Percentiles rank a stretch among this genome's conserved stretches.
These are phyloP conservation scores for Penicillium glabrum DNA, from an alignment of 2,329 filamentous ascomycete genomes.

Conservation along the genomic window DNA sequence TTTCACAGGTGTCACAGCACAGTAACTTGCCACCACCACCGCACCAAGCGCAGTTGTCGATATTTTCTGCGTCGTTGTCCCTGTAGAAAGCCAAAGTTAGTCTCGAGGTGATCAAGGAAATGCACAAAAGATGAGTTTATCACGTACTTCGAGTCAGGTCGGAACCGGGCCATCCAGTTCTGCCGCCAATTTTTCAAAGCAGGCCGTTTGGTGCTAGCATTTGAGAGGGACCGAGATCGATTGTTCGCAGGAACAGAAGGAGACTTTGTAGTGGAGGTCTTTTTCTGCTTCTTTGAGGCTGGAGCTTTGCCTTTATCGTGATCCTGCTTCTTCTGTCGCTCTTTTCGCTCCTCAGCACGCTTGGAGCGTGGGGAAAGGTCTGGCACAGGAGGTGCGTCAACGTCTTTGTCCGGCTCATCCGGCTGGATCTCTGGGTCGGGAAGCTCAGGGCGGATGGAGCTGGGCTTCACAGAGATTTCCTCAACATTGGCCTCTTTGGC, in stretches of 20 bases:
- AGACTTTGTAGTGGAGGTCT: not conserved
- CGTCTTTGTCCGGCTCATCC: not conserved
- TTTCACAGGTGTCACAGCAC: slow-evolving; percentile 89
- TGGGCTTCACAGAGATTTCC: not conserved
- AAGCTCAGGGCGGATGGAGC: slow-evolving; percentile 11
- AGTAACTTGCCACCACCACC: slow-evolving; percentile 79
- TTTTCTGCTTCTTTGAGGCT: not conserved
- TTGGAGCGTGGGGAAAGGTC: not conserved
- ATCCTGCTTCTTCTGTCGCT: not conserved
- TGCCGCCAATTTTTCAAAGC: not conserved
- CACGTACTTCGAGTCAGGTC: not conserved
- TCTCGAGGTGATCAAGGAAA: not conserved
- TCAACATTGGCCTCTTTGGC: slow-evolving; percentile 2
- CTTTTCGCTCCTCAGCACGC: not conserved
- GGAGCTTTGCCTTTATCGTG: not conserved
- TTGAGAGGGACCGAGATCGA: not conserved
- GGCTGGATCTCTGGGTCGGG: not conserved
- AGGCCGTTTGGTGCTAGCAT: not conserved
- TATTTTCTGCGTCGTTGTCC: not conserved
- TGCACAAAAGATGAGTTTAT: not conserved
- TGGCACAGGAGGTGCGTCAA: not conserved
- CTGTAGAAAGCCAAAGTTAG: not conserved
- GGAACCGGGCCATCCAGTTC: not conserved
- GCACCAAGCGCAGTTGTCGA: slow-evolving; percentile 59
- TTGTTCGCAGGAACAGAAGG: not conserved